Evolutionary conservation across 1,284 basidiomycete genomes (phyloP).

Genomic region (Pseudomicrostroma phylloplanum): DNA sequence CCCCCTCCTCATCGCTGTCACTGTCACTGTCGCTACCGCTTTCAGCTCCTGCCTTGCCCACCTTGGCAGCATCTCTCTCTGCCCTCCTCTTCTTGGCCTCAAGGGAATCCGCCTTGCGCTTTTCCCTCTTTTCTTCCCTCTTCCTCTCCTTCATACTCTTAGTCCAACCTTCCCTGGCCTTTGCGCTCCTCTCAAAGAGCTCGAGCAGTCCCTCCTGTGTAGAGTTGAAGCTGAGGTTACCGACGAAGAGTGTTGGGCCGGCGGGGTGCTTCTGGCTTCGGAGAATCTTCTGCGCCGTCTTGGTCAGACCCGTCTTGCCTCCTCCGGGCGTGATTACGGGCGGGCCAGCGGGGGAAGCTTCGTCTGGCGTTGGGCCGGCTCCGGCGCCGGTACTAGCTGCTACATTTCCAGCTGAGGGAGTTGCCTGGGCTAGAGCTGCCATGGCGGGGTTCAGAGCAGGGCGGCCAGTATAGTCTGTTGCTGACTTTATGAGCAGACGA

Average conservation of each 20-base stretch:
- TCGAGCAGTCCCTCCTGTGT: slow-evolving; percentile 63
- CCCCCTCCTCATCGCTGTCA: slow-evolving; percentile 18
- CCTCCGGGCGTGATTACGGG: not conserved
- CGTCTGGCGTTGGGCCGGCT: not conserved
- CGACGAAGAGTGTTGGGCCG: slow-evolving; percentile 75
- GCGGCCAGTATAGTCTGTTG: slow-evolving; percentile 54
- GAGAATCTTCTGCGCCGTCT: slow-evolving; percentile 75
- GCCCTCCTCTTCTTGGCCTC: slow-evolving; percentile 13
- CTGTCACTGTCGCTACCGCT: slow-evolving; percentile 30
- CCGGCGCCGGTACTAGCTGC: not conserved
- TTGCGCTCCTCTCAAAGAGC: slow-evolving; percentile 58
- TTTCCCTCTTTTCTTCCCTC: slow-evolving; percentile 12
- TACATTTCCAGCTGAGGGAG: not conserved
- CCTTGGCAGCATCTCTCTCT: not conserved
- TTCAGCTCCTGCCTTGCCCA: slow-evolving; percentile 28
- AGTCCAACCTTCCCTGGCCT: slow-evolving; percentile 18
- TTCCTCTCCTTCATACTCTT: slow-evolving; percentile 10
- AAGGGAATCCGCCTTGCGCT: not conserved
- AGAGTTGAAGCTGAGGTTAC: slow-evolving; percentile 85
- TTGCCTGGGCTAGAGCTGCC: slow-evolving; percentile 16
- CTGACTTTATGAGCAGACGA: slow-evolving; percentile 85
- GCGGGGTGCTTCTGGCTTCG: slow-evolving; percentile 74
- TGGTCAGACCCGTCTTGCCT: slow-evolving; percentile 57
- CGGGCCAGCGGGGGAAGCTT: not conserved
- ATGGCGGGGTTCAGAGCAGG: slow-evolving; percentile 41